These are phyloP conservation scores for Capronia epimyces DNA, from an alignment of 2,329 filamentous ascomycete species.

Conservation along the genomic window DNA sequence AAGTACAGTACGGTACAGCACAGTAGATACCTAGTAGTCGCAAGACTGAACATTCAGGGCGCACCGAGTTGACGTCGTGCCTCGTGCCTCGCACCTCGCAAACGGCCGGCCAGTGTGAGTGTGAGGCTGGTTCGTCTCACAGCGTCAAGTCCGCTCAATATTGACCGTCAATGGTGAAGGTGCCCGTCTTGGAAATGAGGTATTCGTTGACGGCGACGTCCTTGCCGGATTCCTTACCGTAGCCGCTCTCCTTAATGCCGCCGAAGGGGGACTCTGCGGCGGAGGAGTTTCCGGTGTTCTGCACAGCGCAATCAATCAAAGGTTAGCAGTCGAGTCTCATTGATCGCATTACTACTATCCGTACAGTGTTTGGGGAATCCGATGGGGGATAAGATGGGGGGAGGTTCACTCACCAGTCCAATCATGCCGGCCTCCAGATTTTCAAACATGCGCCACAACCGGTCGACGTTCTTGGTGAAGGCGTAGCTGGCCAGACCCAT, in stretches of 20 bases:
- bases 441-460: conserved; percentile 61
- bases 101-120: no score
- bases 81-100: no score
- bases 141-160: conserved; percentile 35
- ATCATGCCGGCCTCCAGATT: conserved; percentile 66
- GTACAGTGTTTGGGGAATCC: no score
- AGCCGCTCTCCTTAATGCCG: conserved; percentile 62
- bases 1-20: no score
- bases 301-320: not conserved
- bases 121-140: no score
- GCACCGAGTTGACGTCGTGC: no score
- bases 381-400: conserved; percentile 4
- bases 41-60: no score
- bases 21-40: no score
- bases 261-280: conserved; percentile 63
- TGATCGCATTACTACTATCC: no score
- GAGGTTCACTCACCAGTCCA: conserved; percentile 46
- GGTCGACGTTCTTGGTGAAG: conserved; percentile 63
- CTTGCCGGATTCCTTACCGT: conserved; percentile 63
- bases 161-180: conserved; percentile 55
- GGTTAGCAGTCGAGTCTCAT: not conserved
- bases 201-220: conserved; percentile 61
- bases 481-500: conserved; percentile 53
- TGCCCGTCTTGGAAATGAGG: conserved; percentile 60
- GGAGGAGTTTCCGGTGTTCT: conserved; percentile 52